Conservation (phyloP, 1,284 basidiomycete species). For the Microbotryum lychnidis-dioicae region DNA sequence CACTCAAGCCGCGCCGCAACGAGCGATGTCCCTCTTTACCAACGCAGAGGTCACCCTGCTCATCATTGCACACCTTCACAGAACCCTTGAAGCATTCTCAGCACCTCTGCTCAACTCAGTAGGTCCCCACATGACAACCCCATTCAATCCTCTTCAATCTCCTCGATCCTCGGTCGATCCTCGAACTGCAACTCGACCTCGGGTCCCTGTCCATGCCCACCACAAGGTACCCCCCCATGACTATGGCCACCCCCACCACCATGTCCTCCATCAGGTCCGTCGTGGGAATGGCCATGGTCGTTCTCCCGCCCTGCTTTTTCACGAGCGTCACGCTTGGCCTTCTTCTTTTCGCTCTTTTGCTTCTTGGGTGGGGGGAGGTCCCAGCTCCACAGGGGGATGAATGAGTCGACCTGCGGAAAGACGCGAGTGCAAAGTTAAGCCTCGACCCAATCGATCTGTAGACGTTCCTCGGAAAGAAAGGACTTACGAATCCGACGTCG, state of each 20-base stretch:
- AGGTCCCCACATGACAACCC: background rate
- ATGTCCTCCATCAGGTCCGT: background rate
- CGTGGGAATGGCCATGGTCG: background rate
- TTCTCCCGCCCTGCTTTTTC: conserved; percentile 39
- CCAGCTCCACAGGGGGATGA: conserved; percentile 97
- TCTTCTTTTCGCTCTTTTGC: conserved; percentile 25
- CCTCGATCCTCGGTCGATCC: background rate
- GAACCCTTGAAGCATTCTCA: too few relatives aligned
- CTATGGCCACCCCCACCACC: background rate
- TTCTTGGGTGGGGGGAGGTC: conserved; percentile 76
- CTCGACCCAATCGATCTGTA: too few relatives aligned
- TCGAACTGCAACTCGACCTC: background rate
- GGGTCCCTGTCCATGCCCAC: background rate
- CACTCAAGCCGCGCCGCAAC: too few relatives aligned
- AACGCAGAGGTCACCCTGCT: too few relatives aligned
- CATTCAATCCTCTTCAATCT: background rate
- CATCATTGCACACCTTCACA: too few relatives aligned
- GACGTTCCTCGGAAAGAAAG: background rate
- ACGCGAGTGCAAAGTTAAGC: background rate
- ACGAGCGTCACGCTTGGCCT: conserved; percentile 52
- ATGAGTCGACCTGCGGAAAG: conserved; percentile 76
- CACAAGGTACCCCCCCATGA: background rate
- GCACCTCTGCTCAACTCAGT: too few relatives aligned
- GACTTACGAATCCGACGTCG: conserved; percentile 93
- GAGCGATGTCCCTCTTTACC: too few relatives aligned